Conservation (phyloP, 2,329 filamentous ascomycete genomes). For the Hypoxylon sp. region DNA sequence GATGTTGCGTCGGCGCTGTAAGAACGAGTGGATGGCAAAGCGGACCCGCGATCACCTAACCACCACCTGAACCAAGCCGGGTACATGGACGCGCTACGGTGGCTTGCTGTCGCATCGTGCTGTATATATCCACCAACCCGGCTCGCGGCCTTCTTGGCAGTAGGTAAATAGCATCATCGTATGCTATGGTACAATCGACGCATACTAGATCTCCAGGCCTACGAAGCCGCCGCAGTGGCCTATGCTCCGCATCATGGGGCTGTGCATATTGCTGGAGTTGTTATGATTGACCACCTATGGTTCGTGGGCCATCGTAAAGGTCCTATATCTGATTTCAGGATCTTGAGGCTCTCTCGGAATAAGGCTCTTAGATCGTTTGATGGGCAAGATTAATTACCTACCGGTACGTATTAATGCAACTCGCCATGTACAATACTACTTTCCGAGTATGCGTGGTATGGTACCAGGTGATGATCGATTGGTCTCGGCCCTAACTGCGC, state of each 20-base stretch:
- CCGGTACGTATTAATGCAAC: neutral
- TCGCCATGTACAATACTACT: conserved; percentile 2
- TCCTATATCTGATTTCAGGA: neutral
- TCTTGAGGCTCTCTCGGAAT: neutral
- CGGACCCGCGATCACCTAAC: conserved; percentile 42
- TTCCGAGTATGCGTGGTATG: neutral
- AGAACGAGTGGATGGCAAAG: conserved; percentile 45
- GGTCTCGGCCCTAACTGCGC: neutral
- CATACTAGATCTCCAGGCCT: conserved; percentile 42
- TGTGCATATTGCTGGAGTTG: conserved; percentile 23
- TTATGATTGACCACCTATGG: conserved; percentile 2
- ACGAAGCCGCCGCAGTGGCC: conserved; percentile 47
- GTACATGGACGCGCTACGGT: conserved; percentile 38
- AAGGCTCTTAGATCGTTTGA: neutral
- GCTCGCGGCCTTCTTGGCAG: conserved; percentile 35
- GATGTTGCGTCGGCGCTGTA: conserved; percentile 47
- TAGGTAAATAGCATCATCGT: conserved; percentile 41
- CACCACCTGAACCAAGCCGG: conserved; percentile 41
- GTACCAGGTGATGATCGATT: neutral
- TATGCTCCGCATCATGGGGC: conserved; percentile 41
- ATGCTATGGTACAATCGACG: conserved; percentile 40
- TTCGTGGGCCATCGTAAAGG: neutral
- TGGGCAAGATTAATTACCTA: neutral
- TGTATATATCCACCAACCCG: conserved; percentile 45
- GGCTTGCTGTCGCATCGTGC: conserved; percentile 42